Evolutionary conservation across 768 basidiomycete species (phyloP).

Genomic region (Cystobasidium ongulense): DNA sequence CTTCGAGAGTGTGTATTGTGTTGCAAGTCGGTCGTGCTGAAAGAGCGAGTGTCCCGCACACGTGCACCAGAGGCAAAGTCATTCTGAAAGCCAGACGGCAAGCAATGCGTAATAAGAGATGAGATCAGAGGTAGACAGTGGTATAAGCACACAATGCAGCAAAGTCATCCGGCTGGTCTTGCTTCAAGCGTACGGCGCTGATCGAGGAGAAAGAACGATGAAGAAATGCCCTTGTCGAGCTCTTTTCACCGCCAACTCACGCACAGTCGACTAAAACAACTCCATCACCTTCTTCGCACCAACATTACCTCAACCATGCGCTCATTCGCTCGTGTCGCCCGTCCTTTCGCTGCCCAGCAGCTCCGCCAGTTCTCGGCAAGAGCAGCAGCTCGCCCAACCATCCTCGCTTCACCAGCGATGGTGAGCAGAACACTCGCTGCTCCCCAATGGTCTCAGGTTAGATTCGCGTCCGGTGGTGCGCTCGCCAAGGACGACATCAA

Average conservation of each 20-base stretch:
- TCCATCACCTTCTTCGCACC: neutral
- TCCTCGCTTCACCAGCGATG: neutral
- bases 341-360: conserved; percentile 3
- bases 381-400: conserved; percentile 8
- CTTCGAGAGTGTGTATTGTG: neutral
- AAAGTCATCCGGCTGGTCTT: too few relatives aligned
- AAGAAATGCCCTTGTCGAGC: neutral
- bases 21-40: neutral
- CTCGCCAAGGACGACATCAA: conserved; percentile 63
- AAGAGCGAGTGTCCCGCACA: too few relatives aligned
- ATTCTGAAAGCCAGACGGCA: too few relatives aligned
- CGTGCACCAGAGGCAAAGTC: too few relatives aligned
- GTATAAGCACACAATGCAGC: too few relatives aligned
- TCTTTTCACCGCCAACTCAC: neutral
- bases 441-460: conserved; percentile 21
- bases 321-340: conserved; percentile 23
- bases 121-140: too few relatives aligned
- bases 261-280: neutral
- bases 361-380: conserved; percentile 5
- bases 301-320: neutral
- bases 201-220: neutral
- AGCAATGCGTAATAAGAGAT: too few relatives aligned
- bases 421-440: neutral
- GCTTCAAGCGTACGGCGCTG: too few relatives aligned
- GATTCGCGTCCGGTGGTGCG: conserved; percentile 60